Percentiles rank a stretch among this genome's conserved stretches.
Evolutionary conservation across 1,284 basidiomycete species (phyloP).

Genomic region (Marasmius sp.): DNA sequence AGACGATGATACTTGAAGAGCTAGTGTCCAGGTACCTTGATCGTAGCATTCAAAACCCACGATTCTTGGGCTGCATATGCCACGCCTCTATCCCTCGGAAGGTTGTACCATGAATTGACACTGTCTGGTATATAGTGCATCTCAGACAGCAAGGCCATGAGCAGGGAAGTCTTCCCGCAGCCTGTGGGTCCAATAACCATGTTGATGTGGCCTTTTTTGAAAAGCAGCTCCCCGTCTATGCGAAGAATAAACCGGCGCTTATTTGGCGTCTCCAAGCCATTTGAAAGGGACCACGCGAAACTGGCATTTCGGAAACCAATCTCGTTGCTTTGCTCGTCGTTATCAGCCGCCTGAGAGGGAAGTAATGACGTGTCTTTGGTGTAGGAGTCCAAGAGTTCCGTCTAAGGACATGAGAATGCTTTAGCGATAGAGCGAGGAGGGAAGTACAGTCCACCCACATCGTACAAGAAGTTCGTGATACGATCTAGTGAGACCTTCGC

Average conservation of each 20-base stretch:
- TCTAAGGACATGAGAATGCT: conserved; percentile 26
- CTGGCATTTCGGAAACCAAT: conserved; percentile 44
- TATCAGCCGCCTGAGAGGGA: conserved; percentile 22
- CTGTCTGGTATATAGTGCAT: conserved; percentile 59
- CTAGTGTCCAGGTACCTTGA: conserved; percentile 37
- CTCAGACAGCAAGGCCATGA: conserved; percentile 60
- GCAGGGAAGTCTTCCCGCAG: conserved; percentile 43
- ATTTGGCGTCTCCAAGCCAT: conserved; percentile 27
- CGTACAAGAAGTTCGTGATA: conserved; percentile 42
- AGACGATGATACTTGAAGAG: conserved; percentile 29
- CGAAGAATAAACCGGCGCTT: conserved; percentile 44
- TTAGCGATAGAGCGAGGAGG: conserved; percentile 10
- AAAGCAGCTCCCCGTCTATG: conserved; percentile 50
- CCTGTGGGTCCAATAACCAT: conserved; percentile 61
- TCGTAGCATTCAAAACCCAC: conserved; percentile 65
- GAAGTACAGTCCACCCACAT: conserved; percentile 19
- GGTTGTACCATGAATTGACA: conserved; percentile 59
- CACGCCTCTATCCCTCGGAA: conserved; percentile 66
- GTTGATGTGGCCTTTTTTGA: conserved; percentile 57
- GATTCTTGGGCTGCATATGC: conserved; percentile 80
- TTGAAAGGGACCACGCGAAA: conserved; percentile 40
- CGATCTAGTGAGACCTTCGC: conserved; percentile 41
- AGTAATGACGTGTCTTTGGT: conserved; percentile 29
- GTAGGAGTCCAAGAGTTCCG: conserved; percentile 48
- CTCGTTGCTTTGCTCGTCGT: conserved; percentile 16